phyloP scores from a whole-genome alignment of 139 green algal species.

The Penium margaritaceum region DNA sequence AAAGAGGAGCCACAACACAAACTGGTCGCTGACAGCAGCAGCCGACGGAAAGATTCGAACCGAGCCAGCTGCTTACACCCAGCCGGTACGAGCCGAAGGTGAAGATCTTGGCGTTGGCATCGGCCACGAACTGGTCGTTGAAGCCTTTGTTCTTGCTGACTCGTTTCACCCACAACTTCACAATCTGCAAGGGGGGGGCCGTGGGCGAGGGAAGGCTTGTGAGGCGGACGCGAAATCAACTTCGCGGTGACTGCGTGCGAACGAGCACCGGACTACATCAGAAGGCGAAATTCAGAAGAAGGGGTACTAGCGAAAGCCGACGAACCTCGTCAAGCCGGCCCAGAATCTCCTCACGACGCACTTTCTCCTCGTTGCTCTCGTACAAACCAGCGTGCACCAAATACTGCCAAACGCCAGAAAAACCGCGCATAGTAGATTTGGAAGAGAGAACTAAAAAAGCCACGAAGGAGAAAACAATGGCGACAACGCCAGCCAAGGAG shows the following conservation, averaged over 20 bases:
- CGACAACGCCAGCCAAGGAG: too few species aligned
- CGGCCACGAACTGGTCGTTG: conserved; percentile 46
- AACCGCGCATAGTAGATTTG: too few species aligned
- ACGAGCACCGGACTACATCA: too few species aligned
- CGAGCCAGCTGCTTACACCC: conserved; percentile 48
- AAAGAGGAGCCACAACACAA: too few species aligned
- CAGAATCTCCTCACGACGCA: conserved; percentile 60
- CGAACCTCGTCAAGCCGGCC: conserved; percentile 36
- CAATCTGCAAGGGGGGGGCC: conserved; percentile 46
- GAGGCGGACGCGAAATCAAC: too few species aligned
- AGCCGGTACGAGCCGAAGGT: conserved; percentile 91
- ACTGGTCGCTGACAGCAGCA: conserved; percentile 12
- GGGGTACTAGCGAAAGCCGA: too few species aligned
- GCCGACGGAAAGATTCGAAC: not conserved
- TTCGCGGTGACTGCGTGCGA: too few species aligned
- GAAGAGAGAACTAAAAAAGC: too few species aligned
- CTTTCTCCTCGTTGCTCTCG: conserved; percentile 54
- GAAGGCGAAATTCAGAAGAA: too few species aligned
- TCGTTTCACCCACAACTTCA: conserved; percentile 64
- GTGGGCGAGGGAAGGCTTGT: not conserved
- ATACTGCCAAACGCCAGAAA: too few species aligned
- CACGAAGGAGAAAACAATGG: too few species aligned
- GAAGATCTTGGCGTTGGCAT: conserved; percentile 79
- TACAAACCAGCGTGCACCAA: conserved; percentile 54
- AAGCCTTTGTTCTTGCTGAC: conserved; percentile 51